Conservation (phyloP, 441 rosid genomes). For the Adansonia gregorii region DNA sequence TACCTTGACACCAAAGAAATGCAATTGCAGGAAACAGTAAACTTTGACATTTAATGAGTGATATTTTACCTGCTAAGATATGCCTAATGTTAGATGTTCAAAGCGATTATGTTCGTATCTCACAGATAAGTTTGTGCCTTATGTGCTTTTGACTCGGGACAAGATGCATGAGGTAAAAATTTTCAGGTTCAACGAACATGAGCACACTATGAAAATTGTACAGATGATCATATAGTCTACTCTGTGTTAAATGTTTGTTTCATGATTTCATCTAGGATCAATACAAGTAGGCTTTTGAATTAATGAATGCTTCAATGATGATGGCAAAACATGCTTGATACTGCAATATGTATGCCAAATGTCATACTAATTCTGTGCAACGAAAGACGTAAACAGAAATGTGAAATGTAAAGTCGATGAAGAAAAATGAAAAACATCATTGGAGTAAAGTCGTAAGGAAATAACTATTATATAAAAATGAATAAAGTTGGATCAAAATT, state of each 20-base stretch:
- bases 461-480: too few species aligned
- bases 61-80: slow-evolving; percentile 65
- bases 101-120: not conserved
- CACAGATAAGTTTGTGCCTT: not conserved
- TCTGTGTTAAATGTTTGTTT: not conserved
- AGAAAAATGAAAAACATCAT: not conserved
- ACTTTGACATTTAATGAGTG: slow-evolving; percentile 67
- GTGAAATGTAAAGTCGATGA: not conserved
- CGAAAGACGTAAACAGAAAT: not conserved
- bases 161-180: not conserved
- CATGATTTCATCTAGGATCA: not conserved
- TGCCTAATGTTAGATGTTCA: not conserved
- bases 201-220: not conserved
- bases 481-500: too few species aligned
- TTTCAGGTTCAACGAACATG: not conserved
- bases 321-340: not conserved
- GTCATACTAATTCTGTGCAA: not conserved
- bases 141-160: not conserved
- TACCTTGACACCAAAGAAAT: too few species aligned
- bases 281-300: not conserved
- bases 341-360: not conserved
- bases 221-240: not conserved
- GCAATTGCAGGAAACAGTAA: not conserved
- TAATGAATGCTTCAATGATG: not conserved
- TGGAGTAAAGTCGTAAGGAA: too few species aligned